Percentiles rank a stretch among this genome's conserved stretches.
Evolutionary conservation across 1,139 yeast species (phyloP).

Genomic region (Yamadazyma pseudoaaseri): DNA sequence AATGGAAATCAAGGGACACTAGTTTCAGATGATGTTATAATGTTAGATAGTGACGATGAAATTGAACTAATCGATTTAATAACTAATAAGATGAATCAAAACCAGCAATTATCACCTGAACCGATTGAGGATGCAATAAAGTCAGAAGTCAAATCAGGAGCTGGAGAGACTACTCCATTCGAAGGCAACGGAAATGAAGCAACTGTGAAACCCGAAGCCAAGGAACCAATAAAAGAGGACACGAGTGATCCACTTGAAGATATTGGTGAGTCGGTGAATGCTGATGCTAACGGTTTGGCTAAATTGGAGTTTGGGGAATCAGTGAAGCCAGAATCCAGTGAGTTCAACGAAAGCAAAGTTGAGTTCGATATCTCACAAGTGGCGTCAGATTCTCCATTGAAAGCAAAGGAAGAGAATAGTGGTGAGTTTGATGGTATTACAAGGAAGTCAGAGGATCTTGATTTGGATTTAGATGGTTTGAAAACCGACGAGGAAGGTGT

Average conservation of each 20-base stretch:
- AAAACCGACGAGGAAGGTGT: slow-evolving; percentile 17
- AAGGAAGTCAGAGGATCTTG: background rate
- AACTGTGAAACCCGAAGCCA: background rate
- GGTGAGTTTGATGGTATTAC: background rate
- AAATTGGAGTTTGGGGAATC: background rate
- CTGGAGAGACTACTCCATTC: too few species aligned
- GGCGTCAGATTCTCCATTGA: background rate
- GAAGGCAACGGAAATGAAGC: background rate
- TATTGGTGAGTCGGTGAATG: background rate
- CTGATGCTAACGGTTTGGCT: background rate
- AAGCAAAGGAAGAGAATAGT: background rate
- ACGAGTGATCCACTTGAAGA: background rate
- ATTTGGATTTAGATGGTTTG: slow-evolving; percentile 1
- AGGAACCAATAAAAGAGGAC: background rate
- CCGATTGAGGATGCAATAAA: background rate
- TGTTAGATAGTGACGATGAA: slow-evolving; percentile 6
- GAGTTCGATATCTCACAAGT: background rate
- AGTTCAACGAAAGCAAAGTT: background rate
- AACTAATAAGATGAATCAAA: background rate
- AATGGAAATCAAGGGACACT: background rate
- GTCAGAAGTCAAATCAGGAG: background rate
- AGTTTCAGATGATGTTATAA: background rate
- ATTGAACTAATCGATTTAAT: slow-evolving; percentile 4
- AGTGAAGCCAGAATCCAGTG: background rate
- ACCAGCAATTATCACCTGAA: background rate